Base-by-base conservation (phyloP, 306 rosid species). In the Senna tora region DNA sequence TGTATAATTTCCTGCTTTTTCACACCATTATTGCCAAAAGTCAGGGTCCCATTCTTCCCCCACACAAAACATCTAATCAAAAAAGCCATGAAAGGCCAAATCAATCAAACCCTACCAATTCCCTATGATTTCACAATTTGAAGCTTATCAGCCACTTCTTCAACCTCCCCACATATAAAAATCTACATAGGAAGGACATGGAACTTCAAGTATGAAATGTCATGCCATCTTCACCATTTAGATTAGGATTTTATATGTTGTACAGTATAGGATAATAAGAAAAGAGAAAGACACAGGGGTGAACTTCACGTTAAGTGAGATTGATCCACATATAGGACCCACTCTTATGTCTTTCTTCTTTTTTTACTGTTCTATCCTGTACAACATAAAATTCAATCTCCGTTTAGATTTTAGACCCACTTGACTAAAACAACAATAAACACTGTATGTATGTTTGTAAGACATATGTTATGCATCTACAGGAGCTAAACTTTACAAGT, bases 51-150 rank as follows among this genome's bases (percentile, higher is more conserved):
- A 15, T 67, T 15, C 60, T 50, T 68, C 10, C 82, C 77, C 91
- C 78, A 80, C 78, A 80, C 82, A 67, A 68, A 45, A 75, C 79
- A 77, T 82, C 86, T 75, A 75, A 77, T 77, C 79, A 62, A 6
- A 57, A 79, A 81, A 38, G 87, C 78, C 76, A 73, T 9, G 69
- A 63, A 72, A 71, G 74, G 69, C 84, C 76, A 69, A 70, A 25
- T 78, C 65, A 58, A n/a, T n/a, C n/a, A n/a, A n/a, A 79, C 63
- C 77, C 79, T 47, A 77, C 80, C 53, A 47, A 47, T 4, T n/a
- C 50, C 5, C 20, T 47, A 20, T 47, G 53, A 33, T 3, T 47
- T 15, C 53, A 47, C 9, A 15, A 2, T 46, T 5, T 46, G 52
- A 46, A 46, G 52, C 52, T 46, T 46, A 41, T 41, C 13, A 41